These are phyloP conservation scores for Gossypium longicalyx DNA, from an alignment of 345 rosid species.

Conservation along the genomic window DNA sequence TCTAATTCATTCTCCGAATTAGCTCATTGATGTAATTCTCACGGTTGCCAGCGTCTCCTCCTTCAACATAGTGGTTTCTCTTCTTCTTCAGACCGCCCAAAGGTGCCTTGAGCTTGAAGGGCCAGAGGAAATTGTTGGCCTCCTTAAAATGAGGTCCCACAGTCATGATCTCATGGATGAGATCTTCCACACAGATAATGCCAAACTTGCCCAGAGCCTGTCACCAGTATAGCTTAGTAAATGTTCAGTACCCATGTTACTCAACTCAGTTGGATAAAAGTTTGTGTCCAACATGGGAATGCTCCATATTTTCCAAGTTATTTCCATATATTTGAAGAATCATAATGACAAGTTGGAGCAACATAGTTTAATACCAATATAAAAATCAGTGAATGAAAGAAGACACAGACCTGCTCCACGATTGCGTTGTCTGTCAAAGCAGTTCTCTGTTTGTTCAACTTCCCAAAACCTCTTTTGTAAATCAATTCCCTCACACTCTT, in stretches of 20 bases:
- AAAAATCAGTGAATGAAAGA: neutral
- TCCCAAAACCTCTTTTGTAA: constrained; percentile 88
- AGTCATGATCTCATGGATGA: constrained; percentile 81
- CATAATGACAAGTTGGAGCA: neutral
- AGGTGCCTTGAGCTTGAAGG: constrained; percentile 92
- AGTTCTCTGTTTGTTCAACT: constrained; percentile 68
- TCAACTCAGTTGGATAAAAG: neutral
- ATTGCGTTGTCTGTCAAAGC: constrained; percentile 77
- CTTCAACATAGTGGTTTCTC: constrained; percentile 96
- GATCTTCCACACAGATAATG: constrained; percentile 73
- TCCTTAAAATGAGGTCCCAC: constrained; percentile 96
- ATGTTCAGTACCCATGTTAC: neutral
- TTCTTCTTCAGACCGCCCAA: constrained; percentile 81
- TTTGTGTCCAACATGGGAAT: neutral
- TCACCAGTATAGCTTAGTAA: neutral
- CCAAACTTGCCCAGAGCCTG: constrained; percentile 76
- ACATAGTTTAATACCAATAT: neutral
- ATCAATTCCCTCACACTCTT: constrained; percentile 86
- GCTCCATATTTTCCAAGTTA: too few relatives aligned
- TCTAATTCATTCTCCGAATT: constrained; percentile 84
- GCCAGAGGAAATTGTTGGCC: constrained; percentile 89
- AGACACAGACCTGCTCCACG: constrained; percentile 58
- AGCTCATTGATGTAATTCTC: constrained; percentile 75
- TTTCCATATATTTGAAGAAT: neutral
- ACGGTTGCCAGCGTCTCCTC: constrained; percentile 86